These are phyloP conservation scores for Lachnellula cervina DNA, from an alignment of 2,329 filamentous ascomycete genomes.

Conservation along the genomic window DNA sequence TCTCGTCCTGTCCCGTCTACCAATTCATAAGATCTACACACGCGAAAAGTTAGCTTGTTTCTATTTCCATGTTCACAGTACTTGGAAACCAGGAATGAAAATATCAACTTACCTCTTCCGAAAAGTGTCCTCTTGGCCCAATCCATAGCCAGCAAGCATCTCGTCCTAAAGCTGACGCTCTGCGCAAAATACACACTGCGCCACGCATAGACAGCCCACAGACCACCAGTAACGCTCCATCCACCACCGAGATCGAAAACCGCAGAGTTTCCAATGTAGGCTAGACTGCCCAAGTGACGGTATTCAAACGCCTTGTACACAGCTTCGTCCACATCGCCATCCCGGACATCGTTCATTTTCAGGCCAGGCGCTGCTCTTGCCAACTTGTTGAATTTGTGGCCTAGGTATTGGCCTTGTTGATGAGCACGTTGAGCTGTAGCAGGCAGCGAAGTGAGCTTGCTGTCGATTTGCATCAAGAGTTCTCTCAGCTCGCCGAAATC, in stretches of 20 bases:
- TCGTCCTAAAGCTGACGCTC: slow-evolving; percentile 87
- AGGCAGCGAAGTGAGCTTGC: slow-evolving; percentile 87
- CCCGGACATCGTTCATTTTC: slow-evolving; percentile 71
- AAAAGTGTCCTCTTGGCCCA: slow-evolving; percentile 97
- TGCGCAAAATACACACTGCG: slow-evolving; percentile 95
- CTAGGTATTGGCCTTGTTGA: slow-evolving; percentile 91
- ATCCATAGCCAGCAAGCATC: slow-evolving; percentile 90
- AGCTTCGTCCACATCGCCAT: slow-evolving; percentile 87
- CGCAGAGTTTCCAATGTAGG: slow-evolving; percentile 94
- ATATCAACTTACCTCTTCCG: slow-evolving; percentile 65
- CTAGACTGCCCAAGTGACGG: slow-evolving; percentile 81
- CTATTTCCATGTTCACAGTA: background rate
- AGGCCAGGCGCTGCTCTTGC: slow-evolving; percentile 72
- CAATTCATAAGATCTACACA: slow-evolving; percentile 21
- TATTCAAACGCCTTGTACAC: slow-evolving; percentile 96
- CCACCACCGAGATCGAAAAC: slow-evolving; percentile 85
- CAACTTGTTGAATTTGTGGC: slow-evolving; percentile 89
- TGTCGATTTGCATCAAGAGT: slow-evolving; percentile 87
- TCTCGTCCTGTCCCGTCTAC: background rate
- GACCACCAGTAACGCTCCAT: slow-evolving; percentile 71
- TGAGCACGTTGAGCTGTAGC: slow-evolving; percentile 95
- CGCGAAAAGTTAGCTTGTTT: slow-evolving; percentile 1
- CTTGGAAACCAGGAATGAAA: no score
- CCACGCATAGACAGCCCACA: slow-evolving; percentile 95
- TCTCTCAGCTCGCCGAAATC: slow-evolving; percentile 90